phyloP scores from a whole-genome alignment of 768 basidiomycete genomes.

The Termitomyces sp. region DNA sequence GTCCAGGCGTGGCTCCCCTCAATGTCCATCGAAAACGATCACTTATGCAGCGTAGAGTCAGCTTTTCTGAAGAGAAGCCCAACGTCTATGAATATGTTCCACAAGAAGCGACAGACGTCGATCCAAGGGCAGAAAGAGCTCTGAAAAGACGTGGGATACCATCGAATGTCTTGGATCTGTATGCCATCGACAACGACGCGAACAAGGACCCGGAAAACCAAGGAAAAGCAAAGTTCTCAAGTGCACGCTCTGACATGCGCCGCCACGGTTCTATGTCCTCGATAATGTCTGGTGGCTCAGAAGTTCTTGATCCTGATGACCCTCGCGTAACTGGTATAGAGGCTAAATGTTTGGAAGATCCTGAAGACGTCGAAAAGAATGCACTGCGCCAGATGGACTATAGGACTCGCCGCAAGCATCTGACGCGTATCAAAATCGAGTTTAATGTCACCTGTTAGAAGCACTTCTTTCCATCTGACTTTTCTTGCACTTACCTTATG shows the following conservation, averaged over 20 bases:
- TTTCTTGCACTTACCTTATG: slow-evolving; percentile 11
- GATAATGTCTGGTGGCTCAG: slow-evolving; percentile 34
- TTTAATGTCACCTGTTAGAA: slow-evolving; percentile 67
- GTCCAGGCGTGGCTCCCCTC: slow-evolving; percentile 12
- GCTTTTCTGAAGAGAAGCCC: slow-evolving; percentile 29
- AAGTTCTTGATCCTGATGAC: slow-evolving; percentile 66
- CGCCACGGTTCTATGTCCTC: slow-evolving; percentile 43
- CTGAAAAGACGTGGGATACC: slow-evolving; percentile 41
- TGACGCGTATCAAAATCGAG: slow-evolving; percentile 61
- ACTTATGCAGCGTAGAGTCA: slow-evolving; percentile 28
- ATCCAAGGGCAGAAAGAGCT: slow-evolving; percentile 25
- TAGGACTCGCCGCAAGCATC: slow-evolving; percentile 58
- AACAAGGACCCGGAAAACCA: slow-evolving; percentile 13
- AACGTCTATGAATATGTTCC: slow-evolving; percentile 18
- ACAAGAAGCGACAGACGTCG: slow-evolving; percentile 12
- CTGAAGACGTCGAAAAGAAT: slow-evolving; percentile 57
- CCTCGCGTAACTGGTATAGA: slow-evolving; percentile 58
- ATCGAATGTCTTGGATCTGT: slow-evolving; percentile 48
- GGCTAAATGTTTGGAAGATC: slow-evolving; percentile 47
- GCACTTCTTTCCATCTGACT: background rate
- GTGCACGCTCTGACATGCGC: slow-evolving; percentile 23
- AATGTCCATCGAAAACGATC: slow-evolving; percentile 19
- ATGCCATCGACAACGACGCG: slow-evolving; percentile 30
- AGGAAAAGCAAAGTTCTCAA: slow-evolving; percentile 14
- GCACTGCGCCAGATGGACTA: slow-evolving; percentile 63